Evolutionary conservation across 306 rosid genomes (phyloP), one percentile per base, ranked within the genome.

Genomic region (Quercus aquifolioides): DNA sequence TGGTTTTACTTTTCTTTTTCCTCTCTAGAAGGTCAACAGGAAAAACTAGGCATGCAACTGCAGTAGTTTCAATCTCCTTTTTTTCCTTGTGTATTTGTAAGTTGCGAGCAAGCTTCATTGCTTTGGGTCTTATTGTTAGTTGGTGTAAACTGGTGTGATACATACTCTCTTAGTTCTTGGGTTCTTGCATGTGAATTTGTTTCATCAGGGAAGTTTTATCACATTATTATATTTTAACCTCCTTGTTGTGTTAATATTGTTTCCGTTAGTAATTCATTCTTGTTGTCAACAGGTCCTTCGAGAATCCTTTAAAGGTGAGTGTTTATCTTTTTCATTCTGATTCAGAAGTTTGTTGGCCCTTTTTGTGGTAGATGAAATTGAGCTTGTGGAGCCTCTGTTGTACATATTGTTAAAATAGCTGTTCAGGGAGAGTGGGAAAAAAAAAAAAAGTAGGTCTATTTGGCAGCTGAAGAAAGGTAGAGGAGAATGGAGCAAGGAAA

Each of bases 291-390:
- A 94, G 98, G 92, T 94, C 64, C 73, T 89, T 54, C 92, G 97
- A 85, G 98, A 94, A 81, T 88, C 91, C 80, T 84, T 89, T 80
- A 84, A 84, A 90, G 97, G 97, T 94, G 80, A 74, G 84, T 82
- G 85, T 84, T 69, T 76, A 9, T 31, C 57, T 80, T 80, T 30
- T 63, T 84, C 85, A 81, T 78, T 83, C 76, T 68, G 64, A 67
- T 80, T 74, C 65, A 41, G 30, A 78, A 81, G 31, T 72, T 80
- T 71, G 43, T 68, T 55, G 20, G 4, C 76, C 21, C 77, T 30
- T 84, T 79, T 74, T 83, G 74, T 70, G 79, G 6, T 71, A 80
- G 84, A 74, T 83, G 69, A 38, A 71, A 71, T 85, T 56, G 75
- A 79, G 80, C 83, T 84, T 49, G 35, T 21, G 69, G 65, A 63